Evolutionary conservation across 2,329 filamentous ascomycete species (phyloP), one percentile per base, ranked within the genome.

Genomic region (Aspergillus hortae): DNA sequence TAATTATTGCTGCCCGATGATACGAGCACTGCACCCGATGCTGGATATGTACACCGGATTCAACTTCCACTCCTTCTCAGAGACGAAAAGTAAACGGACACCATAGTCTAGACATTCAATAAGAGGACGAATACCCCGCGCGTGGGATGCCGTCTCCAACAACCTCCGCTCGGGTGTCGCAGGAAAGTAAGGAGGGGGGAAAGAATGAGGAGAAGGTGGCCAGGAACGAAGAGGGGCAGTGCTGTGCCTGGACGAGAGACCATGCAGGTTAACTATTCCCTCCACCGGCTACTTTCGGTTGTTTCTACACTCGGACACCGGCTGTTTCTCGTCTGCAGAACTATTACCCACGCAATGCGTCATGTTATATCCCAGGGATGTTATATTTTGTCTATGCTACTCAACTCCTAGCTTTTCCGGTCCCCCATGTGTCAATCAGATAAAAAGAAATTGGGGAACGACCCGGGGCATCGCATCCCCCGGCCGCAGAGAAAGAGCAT

Each of bases 361-460:
- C 27, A 47, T 25, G 21, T 43, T 36, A 47, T 25, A 36, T 51
- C 46, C 44, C 35, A 41, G 27, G 42, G 19, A 35, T 51, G 46
- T 46, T 36, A 27, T 25, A 45, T 45, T 45, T 27, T 51, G 30
- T 51, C 49, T 46, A 51, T 51, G 48, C 43, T 45, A 51, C 49
- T 51, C 27, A 38, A 51, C 49, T 45, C 35, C 35, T 38, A 11
- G 15, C 35, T 38, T n/a, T n/a, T 38, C 35, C 35, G 35, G 35
- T 38, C 6, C 14, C 35, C 35, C 35, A 10, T 30, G 2, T 7
- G 12, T n/a, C 35, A 38, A 38, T 38, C 35, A 38, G 15, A 38
- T 17, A 38, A n/a, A 7, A 15, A 38, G 35, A 17, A 38, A 38
- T 38, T 38, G 35, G 14, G 15, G 15, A 38, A 38, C 15, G 14